Percentiles rank a stretch among this genome's conserved stretches.
Conservation (phyloP, 2,329 filamentous ascomycete genomes). For the Emergomyces pasteurianus region DNA sequence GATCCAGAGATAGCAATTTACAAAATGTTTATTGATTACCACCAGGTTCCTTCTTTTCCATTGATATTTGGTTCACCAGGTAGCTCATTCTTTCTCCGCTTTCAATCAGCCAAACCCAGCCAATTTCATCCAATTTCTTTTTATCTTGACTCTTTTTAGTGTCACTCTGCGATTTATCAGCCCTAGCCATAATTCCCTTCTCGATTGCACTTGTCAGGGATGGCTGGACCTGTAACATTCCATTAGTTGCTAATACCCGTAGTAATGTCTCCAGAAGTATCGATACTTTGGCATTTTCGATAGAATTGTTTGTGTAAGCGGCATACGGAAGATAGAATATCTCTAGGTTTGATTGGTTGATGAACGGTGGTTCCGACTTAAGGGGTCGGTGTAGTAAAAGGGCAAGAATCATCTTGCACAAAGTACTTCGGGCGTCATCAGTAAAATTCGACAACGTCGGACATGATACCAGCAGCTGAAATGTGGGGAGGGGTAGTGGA, state of each 20-base stretch:
- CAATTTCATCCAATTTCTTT: conserved; percentile 22
- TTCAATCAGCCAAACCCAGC: conserved; percentile 29
- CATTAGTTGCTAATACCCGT: conserved; percentile 36
- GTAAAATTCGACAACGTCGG: conserved; percentile 32
- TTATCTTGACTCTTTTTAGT: conserved; percentile 34
- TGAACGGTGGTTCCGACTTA: conserved; percentile 26
- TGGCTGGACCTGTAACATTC: conserved; percentile 22
- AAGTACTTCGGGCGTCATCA: conserved; percentile 33
- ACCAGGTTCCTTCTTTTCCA: not conserved
- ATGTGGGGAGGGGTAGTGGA: conserved; percentile 33
- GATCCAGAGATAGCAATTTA: not conserved
- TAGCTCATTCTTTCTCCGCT: conserved; percentile 30
- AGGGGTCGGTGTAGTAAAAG: conserved; percentile 36
- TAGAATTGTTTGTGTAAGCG: conserved; percentile 47
- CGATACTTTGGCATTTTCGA: conserved; percentile 63
- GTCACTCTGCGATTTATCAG: conserved; percentile 33
- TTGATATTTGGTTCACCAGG: conserved; percentile 20
- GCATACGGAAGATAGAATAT: conserved; percentile 54
- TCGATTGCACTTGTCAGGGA: conserved; percentile 37
- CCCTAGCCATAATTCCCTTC: conserved; percentile 41
- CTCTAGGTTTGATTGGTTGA: conserved; percentile 41
- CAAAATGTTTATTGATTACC: not conserved
- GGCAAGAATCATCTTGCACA: conserved; percentile 43
- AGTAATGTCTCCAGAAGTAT: conserved; percentile 56
- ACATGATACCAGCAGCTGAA: conserved; percentile 34